These are phyloP conservation scores for Blastocystis sp. DNA, from an alignment of 352 stramenopile species.

Conservation along the genomic window DNA sequence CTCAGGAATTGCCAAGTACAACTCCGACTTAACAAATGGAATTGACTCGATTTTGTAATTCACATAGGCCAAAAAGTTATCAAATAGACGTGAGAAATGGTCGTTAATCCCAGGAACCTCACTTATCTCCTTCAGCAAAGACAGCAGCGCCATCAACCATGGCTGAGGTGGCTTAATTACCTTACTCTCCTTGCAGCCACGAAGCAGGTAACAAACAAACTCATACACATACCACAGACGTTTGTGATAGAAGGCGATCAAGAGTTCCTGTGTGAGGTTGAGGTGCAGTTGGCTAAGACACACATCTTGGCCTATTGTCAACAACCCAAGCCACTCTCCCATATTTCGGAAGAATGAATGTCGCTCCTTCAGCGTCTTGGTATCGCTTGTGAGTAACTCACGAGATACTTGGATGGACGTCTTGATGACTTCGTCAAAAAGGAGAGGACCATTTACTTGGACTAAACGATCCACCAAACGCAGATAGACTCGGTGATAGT, in stretches of 20 bases:
- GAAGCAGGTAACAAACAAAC: conserved; percentile 28
- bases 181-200: not conserved
- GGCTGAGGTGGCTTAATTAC: conserved; percentile 12
- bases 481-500: conserved; percentile 42
- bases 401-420: not conserved
- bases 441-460: not conserved
- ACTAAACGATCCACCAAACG: not conserved
- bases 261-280: not conserved
- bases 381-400: not conserved
- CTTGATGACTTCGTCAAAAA: not conserved
- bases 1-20: conserved; percentile 26
- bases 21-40: not conserved
- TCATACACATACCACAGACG: conserved; percentile 6
- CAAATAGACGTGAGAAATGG: not conserved
- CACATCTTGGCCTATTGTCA: not conserved
- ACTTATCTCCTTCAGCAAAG: not conserved
- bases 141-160: conserved; percentile 28
- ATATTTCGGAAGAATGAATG: conserved; percentile 3
- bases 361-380: not conserved
- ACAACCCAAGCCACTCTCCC: not conserved
- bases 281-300: conserved; percentile 36
- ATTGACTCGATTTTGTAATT: not conserved
- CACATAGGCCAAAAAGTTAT: not conserved
- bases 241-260: conserved; percentile 29
- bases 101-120: conserved; percentile 20